phyloP scores from a whole-genome alignment of 192 early-diverging fungal genomes.

The Coemansia sp. region DNA sequence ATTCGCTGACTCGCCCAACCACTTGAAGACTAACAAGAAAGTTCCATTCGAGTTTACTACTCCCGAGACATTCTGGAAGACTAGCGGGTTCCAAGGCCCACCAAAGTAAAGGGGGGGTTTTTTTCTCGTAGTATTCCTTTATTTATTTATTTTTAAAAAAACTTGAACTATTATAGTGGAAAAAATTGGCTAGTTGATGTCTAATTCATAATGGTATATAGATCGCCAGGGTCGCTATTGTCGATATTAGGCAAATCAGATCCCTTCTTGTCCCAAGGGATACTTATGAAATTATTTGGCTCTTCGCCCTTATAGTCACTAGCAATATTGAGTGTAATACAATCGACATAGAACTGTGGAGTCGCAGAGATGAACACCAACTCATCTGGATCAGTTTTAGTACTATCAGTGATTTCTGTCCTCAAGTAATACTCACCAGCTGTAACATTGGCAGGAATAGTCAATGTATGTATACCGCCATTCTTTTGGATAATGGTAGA shows the following conservation, averaged over 20 bases:
- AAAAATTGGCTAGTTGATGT: not conserved
- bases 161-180: not conserved
- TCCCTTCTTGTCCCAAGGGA: not conserved
- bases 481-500: not conserved
- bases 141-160: not conserved
- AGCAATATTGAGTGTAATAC: not conserved
- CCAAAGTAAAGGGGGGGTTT: constrained; percentile 1
- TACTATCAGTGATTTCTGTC: not conserved
- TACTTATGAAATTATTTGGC: not conserved
- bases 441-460: not conserved
- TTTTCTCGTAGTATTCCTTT: not conserved
- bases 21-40: constrained; percentile 1
- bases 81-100: constrained; percentile 17
- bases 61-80: constrained; percentile 19
- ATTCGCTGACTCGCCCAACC: constrained; percentile 9
- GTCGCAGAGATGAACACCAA: not conserved
- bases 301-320: not conserved
- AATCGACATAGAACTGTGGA: constrained; percentile 3
- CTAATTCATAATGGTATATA: not conserved
- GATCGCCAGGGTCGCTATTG: not conserved
- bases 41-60: constrained; percentile 10
- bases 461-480: not conserved
- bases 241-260: not conserved
- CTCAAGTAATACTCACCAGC: constrained; percentile 1
- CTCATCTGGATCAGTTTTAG: not conserved